These are phyloP conservation scores for Amaranthus hypochondriacus DNA, from an alignment of 148 eudicot species.

Conservation along the genomic window DNA sequence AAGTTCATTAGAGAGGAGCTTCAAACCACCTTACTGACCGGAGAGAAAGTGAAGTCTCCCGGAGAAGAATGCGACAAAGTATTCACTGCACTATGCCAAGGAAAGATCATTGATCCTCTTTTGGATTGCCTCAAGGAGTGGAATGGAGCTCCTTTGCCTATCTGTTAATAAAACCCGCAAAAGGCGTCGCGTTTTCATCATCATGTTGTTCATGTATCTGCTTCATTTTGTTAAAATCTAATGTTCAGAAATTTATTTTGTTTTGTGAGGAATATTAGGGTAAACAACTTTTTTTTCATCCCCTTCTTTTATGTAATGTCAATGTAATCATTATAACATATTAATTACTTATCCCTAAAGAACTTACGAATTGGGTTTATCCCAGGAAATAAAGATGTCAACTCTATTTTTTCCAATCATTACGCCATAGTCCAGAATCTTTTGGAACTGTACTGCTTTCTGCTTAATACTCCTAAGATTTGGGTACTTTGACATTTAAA, in stretches of 20 bases:
- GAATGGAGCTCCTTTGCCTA: slow-evolving; percentile 83
- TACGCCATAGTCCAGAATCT: too few relatives aligned
- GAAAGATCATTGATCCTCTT: slow-evolving; percentile 65
- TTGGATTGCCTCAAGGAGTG: slow-evolving; percentile 68
- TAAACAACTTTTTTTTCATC: slow-evolving; percentile 6
- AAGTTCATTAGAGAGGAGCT: slow-evolving; percentile 60
- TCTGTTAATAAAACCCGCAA: slow-evolving; percentile 33
- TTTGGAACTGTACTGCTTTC: too few relatives aligned
- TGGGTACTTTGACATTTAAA: too few relatives aligned
- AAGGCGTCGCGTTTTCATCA: not conserved
- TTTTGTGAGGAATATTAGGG: not conserved
- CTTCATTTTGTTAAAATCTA: slow-evolving; percentile 13
- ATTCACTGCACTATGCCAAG: slow-evolving; percentile 57
- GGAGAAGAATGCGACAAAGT: slow-evolving; percentile 80
- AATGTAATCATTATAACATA: slow-evolving; percentile 18
- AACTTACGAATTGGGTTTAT: not conserved
- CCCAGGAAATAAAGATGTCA: slow-evolving; percentile 16
- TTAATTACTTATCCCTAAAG: not conserved
- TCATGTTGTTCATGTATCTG: not conserved
- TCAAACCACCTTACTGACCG: slow-evolving; percentile 48
- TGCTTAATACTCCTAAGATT: too few relatives aligned
- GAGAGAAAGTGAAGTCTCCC: slow-evolving; percentile 59
- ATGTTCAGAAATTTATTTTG: slow-evolving; percentile 11
- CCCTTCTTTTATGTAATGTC: not conserved
- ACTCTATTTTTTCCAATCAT: not conserved